Base-by-base conservation (phyloP, 2,329 filamentous ascomycete species). In the Phaeoacremonium minimum region DNA sequence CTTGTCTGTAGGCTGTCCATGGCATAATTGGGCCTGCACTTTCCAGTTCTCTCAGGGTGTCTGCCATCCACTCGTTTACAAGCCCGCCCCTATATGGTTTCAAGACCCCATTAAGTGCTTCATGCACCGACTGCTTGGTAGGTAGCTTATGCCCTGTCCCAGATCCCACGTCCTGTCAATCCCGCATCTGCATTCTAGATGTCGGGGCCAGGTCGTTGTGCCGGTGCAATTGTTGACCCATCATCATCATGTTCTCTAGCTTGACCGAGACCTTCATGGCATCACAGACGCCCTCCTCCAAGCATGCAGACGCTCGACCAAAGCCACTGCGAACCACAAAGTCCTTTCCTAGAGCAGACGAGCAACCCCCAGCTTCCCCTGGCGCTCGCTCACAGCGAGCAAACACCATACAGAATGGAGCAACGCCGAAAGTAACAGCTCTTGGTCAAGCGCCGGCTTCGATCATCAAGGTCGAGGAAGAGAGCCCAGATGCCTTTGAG, bases 401-500 rank as follows among this genome's bases (percentile, higher is more conserved):
- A 11, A 67, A 64, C 41, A 74, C 69, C 8, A 60, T 68, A 41
- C 63, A 69, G 34, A 66, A 66, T 47, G 58, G 56, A 18, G 43
- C 58, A 7, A 40, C 56, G 4, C 47, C 54, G 19, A 52, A 56
- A 33, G 31, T 41, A 6, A 36, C 39, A 6, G 41, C 41, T 8
- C 30, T 35, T 16, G 15, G 20, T 16, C 22, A 38, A 12, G 20
- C 22, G 18, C 32, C 35, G 16, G 15, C 32, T 15, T 33, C 41
- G 7, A 35, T 36, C 33, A 43, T 43, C 16, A 28, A 20, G 4
- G 48, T 51, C 6, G 47, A 52, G 18, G 39, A 47, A 20, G 51
- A 60, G 38, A 56, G 51, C 17, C 60, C 61, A 7, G 71, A 74
- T 49, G 61, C 69, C 6, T 78, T 77, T 48, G 74, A 77, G 42